These are phyloP conservation scores for Thraustotheca clavata DNA, from an alignment of 352 stramenopile species.

Conservation along the genomic window DNA sequence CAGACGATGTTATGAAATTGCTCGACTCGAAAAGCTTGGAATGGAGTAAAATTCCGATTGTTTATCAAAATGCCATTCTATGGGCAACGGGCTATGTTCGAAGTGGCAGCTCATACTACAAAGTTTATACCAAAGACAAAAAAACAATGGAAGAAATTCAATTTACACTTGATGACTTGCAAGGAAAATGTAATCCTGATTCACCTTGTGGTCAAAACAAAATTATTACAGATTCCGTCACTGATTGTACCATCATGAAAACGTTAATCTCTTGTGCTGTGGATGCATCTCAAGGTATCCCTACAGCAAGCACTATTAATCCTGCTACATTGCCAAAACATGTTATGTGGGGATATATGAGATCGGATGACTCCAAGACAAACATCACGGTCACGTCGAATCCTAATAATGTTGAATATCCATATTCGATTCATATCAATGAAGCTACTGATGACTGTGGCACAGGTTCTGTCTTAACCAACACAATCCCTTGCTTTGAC, in stretches of 20 bases:
- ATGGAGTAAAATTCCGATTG: neutral
- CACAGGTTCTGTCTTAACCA: neutral
- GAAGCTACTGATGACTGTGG: neutral
- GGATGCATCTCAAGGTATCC: neutral
- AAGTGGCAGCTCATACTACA: neutral
- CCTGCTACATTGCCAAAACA: neutral
- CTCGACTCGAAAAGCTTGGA: neutral
- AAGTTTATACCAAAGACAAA: neutral
- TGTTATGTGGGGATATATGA: neutral
- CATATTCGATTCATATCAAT: conserved; percentile 2
- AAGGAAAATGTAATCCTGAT: neutral
- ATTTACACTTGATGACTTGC: neutral
- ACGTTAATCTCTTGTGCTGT: neutral
- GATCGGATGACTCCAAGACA: neutral
- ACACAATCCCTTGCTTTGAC: neutral
- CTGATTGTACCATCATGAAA: neutral
- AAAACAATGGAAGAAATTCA: neutral
- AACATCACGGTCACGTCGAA: conserved; percentile 3
- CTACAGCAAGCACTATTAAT: neutral
- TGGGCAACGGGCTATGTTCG: conserved; percentile 15
- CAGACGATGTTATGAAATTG: neutral
- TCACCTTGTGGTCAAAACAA: conserved; percentile 1
- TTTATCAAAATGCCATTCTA: neutral
- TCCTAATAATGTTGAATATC: neutral
- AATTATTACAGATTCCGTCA: neutral